These are phyloP conservation scores for Neurospora sp. DNA, from an alignment of 495 filamentous ascomycete species.

Conservation along the genomic window DNA sequence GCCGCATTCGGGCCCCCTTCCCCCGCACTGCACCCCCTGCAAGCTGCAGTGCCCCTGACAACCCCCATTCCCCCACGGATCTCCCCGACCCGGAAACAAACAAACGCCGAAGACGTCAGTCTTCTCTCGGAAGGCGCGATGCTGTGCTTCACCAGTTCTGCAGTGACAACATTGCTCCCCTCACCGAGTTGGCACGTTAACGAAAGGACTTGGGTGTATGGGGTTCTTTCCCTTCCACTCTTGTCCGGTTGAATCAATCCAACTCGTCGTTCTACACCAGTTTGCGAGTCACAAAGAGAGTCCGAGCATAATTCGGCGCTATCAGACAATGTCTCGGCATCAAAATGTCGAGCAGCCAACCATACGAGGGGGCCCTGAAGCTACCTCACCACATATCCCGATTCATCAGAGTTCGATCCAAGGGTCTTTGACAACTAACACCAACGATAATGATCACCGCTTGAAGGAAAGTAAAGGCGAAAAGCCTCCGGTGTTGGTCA, in stretches of 20 bases:
- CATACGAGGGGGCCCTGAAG: not conserved
- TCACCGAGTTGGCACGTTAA: not conserved
- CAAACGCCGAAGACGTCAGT: not conserved
- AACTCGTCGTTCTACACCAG: not conserved
- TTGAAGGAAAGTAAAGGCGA: not conserved
- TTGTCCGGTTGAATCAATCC: not conserved
- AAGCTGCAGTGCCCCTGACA: not conserved
- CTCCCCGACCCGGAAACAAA: not conserved
- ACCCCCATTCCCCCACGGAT: not conserved
- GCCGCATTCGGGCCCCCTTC: not conserved
- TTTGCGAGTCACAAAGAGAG: not conserved
- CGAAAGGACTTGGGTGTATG: not conserved
- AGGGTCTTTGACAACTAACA: not conserved
- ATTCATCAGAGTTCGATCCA: not conserved
- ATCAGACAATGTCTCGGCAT: not conserved
- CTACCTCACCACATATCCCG: not conserved
- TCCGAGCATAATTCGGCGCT: not conserved
- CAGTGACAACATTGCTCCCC: not conserved
- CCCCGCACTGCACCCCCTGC: not conserved
- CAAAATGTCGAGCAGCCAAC: not conserved
- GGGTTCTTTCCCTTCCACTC: not conserved
- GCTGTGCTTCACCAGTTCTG: not conserved
- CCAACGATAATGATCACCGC: not conserved
- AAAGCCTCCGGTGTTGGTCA: not conserved
- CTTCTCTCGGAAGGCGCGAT: not conserved